phyloP scores from a whole-genome alignment of 306 rosid genomes.

The Ziziphus jujuba region DNA sequence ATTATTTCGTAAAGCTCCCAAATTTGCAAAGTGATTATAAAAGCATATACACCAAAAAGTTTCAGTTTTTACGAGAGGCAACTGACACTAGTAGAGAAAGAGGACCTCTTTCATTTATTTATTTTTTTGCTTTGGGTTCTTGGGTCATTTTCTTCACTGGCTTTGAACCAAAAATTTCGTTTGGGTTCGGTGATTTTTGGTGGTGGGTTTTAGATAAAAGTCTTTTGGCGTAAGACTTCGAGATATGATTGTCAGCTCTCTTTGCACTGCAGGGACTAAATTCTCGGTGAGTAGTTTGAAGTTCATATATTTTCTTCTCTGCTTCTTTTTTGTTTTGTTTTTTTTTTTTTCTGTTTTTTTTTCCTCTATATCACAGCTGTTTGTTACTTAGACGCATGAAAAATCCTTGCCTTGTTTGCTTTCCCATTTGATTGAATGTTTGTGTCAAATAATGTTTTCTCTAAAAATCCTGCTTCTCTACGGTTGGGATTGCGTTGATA shows the following conservation, averaged over 20 bases:
- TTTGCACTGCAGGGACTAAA: constrained; percentile 76
- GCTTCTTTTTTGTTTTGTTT: not conserved
- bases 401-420: not conserved
- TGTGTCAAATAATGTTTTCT: no score
- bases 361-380: no score
- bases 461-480: not conserved
- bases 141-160: constrained; percentile 17
- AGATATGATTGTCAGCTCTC: constrained; percentile 66
- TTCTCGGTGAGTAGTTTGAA: constrained; percentile 54
- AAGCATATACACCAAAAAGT: not conserved
- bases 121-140: not conserved
- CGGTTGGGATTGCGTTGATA: not conserved
- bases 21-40: not conserved
- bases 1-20: not conserved
- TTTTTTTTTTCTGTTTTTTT: no score
- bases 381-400: not conserved
- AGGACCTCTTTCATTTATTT: no score
- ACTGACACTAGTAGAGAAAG: constrained; percentile 1
- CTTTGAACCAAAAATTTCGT: not conserved
- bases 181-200: constrained; percentile 14
- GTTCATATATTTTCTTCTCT: not conserved
- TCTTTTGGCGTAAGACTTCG: constrained; percentile 3
- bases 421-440: not conserved
- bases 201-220: constrained; percentile 22
- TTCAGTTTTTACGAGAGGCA: not conserved